Evolutionary conservation across 2,329 filamentous ascomycete genomes (phyloP), one percentile per base, ranked within the genome.

Genomic region (Sphaerostilbella broomeana): DNA sequence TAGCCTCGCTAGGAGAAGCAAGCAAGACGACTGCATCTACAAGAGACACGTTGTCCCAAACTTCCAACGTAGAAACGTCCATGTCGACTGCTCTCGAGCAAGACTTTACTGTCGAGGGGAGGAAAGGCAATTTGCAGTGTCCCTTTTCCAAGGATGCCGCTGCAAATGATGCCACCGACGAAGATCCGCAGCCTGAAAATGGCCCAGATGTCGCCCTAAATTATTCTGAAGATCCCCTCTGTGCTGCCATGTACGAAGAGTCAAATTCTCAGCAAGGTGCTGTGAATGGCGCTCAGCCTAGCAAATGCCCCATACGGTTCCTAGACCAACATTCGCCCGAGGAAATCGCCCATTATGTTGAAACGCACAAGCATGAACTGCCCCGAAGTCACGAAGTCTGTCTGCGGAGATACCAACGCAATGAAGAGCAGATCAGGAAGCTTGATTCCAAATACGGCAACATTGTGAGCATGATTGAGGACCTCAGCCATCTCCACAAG

Each of bases 391-490:
- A 97, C 62, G 87, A 94, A 58, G 77, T 95, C 30, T 97, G 90
- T 60, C 80, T 97, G 45, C 81, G 85, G 55, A 78, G 89, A 42
- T 95, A 95, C 58, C 86, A 94, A 63, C 83, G 79, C 60, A 90
- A 89, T 54, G 83, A 90, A 51, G 77, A 84, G 47, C 85, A 89
- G 54, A 85, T 94, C 55, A 79, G 80, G 49, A 86, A 94, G 62
- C 71, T 97, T 40, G 90, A 97, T 59, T 86, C 86, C 47, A 97
- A 95, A 61, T 97, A 95, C 58, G 88, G 87, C 48, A 90, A 83
- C 58, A 69, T 95, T 29, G 87, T 86, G 51, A 94, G 79, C 63
- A 95, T 97, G 90, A 94, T 97, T 45, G 83, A 92, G 59, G 87
- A 87, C 7, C 69, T 97, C 26, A 86, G 88, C 34, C 77, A 82